Evolutionary conservation across 352 stramenopile genomes (phyloP).

Genomic region (Pythium brachiatum): DNA sequence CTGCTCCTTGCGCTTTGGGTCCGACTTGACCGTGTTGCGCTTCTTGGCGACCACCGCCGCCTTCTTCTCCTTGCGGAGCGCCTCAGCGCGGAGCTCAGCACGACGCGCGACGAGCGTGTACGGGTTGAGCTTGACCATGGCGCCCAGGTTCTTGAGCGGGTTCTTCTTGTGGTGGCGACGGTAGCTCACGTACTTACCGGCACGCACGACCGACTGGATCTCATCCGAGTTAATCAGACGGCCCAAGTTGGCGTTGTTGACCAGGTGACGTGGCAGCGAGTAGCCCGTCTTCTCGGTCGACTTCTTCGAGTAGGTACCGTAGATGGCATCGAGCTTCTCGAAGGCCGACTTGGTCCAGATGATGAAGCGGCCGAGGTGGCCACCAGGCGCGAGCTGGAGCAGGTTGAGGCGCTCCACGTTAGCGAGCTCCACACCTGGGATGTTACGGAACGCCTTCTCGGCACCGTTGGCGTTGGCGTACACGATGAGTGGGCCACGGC

Average conservation of each 20-base stretch:
- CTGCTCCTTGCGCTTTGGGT: conserved; percentile 73
- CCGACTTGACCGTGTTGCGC: conserved; percentile 82
- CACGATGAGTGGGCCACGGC: conserved; percentile 96
- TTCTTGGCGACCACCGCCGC: conserved; percentile 74
- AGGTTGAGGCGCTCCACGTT: conserved; percentile 98
- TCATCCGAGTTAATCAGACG: conserved; percentile 99
- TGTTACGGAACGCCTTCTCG: conserved; percentile 97
- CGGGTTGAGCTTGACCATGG: conserved; percentile 96
- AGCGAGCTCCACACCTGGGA: conserved; percentile 96
- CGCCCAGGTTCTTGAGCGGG: conserved; percentile 94
- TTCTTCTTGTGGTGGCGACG: conserved; percentile 97
- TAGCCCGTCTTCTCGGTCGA: conserved; percentile 90
- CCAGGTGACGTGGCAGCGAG: conserved; percentile 91
- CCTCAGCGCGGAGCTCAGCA: conserved; percentile 86
- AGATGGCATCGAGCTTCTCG: conserved; percentile 96
- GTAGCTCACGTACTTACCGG: conserved; percentile 90
- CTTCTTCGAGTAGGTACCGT: conserved; percentile 93
- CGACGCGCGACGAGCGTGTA: conserved; percentile 93
- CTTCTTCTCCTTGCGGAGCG: conserved; percentile 89
- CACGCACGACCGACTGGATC: conserved; percentile 97
- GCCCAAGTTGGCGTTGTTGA: conserved; percentile 98
- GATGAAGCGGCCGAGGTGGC: conserved; percentile 98
- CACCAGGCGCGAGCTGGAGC: conserved; percentile 96
- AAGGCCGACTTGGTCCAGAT: conserved; percentile 99
- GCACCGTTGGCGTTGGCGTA: conserved; percentile 94